phyloP scores from a whole-genome alignment of 495 filamentous ascomycete species.

The Gamarada debralockiae region DNA sequence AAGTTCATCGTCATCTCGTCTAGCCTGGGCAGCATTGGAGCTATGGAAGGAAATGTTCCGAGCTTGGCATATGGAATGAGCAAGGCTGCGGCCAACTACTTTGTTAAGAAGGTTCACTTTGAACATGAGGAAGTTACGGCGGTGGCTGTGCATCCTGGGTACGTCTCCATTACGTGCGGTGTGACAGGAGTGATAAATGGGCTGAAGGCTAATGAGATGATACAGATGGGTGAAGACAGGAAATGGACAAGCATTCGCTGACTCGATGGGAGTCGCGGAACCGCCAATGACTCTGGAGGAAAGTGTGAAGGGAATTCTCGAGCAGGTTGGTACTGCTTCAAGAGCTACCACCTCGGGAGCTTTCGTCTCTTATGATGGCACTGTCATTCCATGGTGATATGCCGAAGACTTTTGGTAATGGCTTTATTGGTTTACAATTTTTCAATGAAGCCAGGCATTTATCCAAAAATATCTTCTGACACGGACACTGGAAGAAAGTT shows the following conservation, averaged over 20 bases:
- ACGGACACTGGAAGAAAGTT: no score
- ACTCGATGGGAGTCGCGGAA: conserved; percentile 27
- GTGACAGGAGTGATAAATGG: not conserved
- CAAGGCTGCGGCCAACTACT: conserved; percentile 39
- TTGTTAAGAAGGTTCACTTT: conserved; percentile 36
- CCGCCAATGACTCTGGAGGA: conserved; percentile 31
- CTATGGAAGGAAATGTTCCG: conserved; percentile 22
- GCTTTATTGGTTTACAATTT: no score
- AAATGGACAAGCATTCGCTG: conserved; percentile 34
- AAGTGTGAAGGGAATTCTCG: conserved; percentile 25
- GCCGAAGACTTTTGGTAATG: not conserved
- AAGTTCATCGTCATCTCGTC: conserved; percentile 33
- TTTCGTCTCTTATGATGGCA: conserved; percentile 17
- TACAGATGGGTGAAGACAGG: conserved; percentile 38
- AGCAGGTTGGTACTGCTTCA: conserved; percentile 26
- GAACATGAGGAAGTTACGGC: conserved; percentile 32
- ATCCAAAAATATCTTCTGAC: no score
- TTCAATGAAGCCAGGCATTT: no score
- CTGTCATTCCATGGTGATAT: conserved; percentile 5
- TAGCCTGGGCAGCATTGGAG: conserved; percentile 29
- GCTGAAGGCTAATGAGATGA: no score
- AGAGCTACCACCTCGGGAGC: conserved; percentile 11
- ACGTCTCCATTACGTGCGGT: not conserved
- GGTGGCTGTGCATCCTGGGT: conserved; percentile 40
- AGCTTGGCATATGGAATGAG: conserved; percentile 34